phyloP scores from a whole-genome alignment of 805 yeast species.

The Myxozyma monticola region DNA sequence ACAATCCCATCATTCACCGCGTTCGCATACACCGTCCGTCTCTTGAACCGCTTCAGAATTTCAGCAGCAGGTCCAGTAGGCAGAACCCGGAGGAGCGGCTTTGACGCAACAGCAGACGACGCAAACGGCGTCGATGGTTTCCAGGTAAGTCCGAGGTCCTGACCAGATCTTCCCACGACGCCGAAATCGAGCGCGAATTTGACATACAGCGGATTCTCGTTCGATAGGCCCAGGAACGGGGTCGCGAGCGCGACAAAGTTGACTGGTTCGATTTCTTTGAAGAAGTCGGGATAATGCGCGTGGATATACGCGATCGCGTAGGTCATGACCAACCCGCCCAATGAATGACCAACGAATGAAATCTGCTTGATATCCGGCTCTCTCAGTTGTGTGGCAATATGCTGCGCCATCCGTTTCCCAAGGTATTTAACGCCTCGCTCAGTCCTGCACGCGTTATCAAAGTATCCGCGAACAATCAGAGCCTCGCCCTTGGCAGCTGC shows the following conservation, averaged over 20 bases:
- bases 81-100: slow-evolving; percentile 71
- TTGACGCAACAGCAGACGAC: slow-evolving; percentile 29
- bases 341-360: slow-evolving; percentile 88
- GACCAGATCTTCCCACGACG: slow-evolving; percentile 87
- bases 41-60: slow-evolving; percentile 59
- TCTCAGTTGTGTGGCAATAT: slow-evolving; percentile 44
- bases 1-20: slow-evolving; percentile 93
- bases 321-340: slow-evolving; percentile 90
- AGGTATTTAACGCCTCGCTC: slow-evolving; percentile 83
- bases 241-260: slow-evolving; percentile 83
- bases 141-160: slow-evolving; percentile 73
- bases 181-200: slow-evolving; percentile 85
- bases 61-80: slow-evolving; percentile 74
- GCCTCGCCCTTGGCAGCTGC: slow-evolving; percentile 53
- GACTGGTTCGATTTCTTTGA: slow-evolving; percentile 63
- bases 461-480: slow-evolving; percentile 76
- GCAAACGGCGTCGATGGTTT: slow-evolving; percentile 34
- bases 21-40: slow-evolving; percentile 86
- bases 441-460: slow-evolving; percentile 82
- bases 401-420: slow-evolving; percentile 79
- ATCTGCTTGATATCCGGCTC: slow-evolving; percentile 48
- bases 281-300: slow-evolving; percentile 64
- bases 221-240: slow-evolving; percentile 82
- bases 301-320: slow-evolving; percentile 83
- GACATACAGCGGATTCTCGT: slow-evolving; percentile 84